Base-by-base conservation (phyloP, 805 yeast species). In the Cyberlindnera mycetangii region DNA sequence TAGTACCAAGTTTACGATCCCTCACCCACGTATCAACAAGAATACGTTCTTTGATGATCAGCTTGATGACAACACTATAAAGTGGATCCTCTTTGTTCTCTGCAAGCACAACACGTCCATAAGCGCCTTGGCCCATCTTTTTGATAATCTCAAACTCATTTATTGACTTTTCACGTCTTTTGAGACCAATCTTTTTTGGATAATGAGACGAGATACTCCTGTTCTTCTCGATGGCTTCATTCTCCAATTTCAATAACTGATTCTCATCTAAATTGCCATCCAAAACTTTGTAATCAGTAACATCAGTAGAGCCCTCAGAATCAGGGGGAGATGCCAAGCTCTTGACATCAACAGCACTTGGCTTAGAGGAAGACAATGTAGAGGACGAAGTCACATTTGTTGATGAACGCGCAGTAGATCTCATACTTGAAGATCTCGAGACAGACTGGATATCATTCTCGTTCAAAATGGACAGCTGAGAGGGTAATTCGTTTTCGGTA, bases 21-120 rank as follows among this genome's bases (percentile, higher is more conserved):
- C 98, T 74, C 3, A 89, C 96, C 99, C 99, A 93, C 0, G 98
- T 89, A 62, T 93, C 99, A 10, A 93, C 97, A 56, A 93, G 70
- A 56, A 93, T 93, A 46, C 96, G 76, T 54, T 89, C 96, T 58
- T 93, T 93, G 60, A 87, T 85, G 39, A 93, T 93, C 55, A 95
- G 81, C 64, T 93, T 93, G 47, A 90, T 78, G 15, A 93, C 87
- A 32, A 89, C 83, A 49, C 73, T 76, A 61, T 86, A 83, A 2
- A 66, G 65, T 0, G 77, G 74, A 53, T 85, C 89, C 21, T 74
- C 70, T 37, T 75, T 77, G 58, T 83, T 85, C 61, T 76, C 76
- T 4, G 87, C 93, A 19, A 88, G 72, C 20, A 88, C 83, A 16
- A 93, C 99, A 59, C 88, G 87, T 11, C 99, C 99, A 59, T 93